A percentile compares a stretch with the other conserved stretches of the same genome.
These are phyloP conservation scores for Ceratopteris richardii DNA, from an alignment of 75 land plant species.

Conservation along the genomic window DNA sequence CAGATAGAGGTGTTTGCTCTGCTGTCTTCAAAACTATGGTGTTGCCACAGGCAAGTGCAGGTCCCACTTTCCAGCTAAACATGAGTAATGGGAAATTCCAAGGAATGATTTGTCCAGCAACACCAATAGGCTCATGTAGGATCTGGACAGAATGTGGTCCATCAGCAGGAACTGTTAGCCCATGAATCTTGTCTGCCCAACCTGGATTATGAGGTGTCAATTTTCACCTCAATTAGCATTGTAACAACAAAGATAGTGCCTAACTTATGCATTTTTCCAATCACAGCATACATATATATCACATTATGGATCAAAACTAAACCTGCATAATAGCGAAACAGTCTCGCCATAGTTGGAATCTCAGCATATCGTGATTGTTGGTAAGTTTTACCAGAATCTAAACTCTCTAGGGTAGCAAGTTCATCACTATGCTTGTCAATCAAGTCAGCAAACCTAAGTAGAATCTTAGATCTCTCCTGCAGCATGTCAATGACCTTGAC, in stretches of 20 bases:
- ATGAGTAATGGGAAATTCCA: constrained; percentile 54
- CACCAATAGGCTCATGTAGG: constrained; percentile 53
- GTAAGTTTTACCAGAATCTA: constrained; percentile 39
- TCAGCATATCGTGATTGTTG: constrained; percentile 47
- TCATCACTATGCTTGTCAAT: constrained; percentile 40
- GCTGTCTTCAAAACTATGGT: constrained; percentile 43
- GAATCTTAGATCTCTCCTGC: constrained; percentile 22
- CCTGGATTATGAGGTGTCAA: constrained; percentile 11
- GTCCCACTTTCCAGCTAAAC: constrained; percentile 51
- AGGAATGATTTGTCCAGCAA: constrained; percentile 50
- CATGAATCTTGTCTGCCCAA: constrained; percentile 60
- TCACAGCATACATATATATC: no score
- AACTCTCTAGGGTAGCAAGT: constrained; percentile 34
- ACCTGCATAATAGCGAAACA: constrained; percentile 76
- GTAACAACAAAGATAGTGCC: no score
- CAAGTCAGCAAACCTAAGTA: constrained; percentile 33
- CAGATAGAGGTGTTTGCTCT: constrained; percentile 49
- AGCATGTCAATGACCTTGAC: no score
- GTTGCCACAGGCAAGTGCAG: constrained; percentile 49
- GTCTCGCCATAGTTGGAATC: constrained; percentile 47
- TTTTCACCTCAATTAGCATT: no score
- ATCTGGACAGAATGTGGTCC: constrained; percentile 27
- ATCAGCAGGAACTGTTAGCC: constrained; percentile 33
- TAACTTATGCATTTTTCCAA: no score
- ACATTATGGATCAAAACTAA: no score